Evolutionary conservation across 805 yeast species (phyloP).

Genomic region (Wickerhamomyces alni): DNA sequence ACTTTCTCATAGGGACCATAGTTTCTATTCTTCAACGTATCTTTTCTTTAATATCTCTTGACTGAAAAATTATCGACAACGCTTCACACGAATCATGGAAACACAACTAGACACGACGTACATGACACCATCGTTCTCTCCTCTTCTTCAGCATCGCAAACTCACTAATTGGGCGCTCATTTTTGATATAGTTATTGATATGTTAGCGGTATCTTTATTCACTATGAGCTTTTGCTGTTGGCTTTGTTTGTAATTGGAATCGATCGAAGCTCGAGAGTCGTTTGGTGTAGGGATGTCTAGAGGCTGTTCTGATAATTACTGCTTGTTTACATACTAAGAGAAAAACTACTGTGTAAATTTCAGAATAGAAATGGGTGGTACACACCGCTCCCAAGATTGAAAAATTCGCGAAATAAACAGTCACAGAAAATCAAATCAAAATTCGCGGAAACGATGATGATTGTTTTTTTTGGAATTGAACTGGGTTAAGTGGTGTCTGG

Average conservation of each 20-base stretch:
- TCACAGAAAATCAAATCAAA: conserved; percentile 2
- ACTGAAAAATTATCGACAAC: too few relatives aligned
- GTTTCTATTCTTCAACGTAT: too few relatives aligned
- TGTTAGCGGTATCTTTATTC: conserved; percentile 5
- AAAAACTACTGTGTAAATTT: conserved; percentile 3
- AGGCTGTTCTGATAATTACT: neutral
- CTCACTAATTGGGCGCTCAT: conserved; percentile 29
- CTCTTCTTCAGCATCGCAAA: conserved; percentile 2
- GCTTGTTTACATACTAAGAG: neutral
- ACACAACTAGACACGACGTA: too few relatives aligned
- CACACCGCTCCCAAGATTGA: neutral
- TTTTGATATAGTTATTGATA: conserved; percentile 15
- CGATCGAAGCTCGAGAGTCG: conserved; percentile 5
- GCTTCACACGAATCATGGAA: too few relatives aligned
- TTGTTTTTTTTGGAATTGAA: conserved; percentile 2
- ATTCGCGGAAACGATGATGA: conserved; percentile 5
- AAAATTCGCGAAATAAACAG: conserved; percentile 3
- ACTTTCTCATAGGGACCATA: too few relatives aligned
- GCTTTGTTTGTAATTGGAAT: neutral
- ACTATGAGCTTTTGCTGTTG: neutral
- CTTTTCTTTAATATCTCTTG: too few relatives aligned
- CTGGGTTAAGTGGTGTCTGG: too few relatives aligned
- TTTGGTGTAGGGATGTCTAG: conserved; percentile 12
- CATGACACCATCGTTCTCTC: neutral
- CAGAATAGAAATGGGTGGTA: neutral